Conservation (phyloP, 768 basidiomycete genomes). For the Trametes sanguinea region DNA sequence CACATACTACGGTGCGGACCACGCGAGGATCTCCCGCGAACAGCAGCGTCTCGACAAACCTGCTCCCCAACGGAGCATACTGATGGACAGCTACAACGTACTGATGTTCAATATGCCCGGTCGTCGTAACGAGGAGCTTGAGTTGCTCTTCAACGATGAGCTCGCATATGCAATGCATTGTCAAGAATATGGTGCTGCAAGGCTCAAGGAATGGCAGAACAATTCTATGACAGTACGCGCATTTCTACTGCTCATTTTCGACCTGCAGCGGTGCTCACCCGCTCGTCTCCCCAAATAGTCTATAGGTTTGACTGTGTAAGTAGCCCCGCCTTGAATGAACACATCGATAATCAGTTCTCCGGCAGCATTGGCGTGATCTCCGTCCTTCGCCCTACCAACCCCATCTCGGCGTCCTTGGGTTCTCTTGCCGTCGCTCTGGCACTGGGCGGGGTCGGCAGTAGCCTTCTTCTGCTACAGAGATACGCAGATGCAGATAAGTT, state of each 20-base stretch:
- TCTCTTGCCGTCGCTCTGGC: constrained; percentile 7
- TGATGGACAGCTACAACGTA: not conserved
- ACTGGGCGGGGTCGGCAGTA: not conserved
- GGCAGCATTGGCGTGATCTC: not conserved
- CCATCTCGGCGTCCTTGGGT: constrained; percentile 7
- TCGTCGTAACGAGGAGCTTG: constrained; percentile 17
- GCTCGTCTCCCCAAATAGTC: not conserved
- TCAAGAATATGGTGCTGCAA: constrained; percentile 22
- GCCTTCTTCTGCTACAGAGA: constrained; percentile 8
- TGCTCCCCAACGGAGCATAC: not conserved
- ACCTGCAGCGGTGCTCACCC: not conserved
- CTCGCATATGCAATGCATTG: constrained; percentile 29
- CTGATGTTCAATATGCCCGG: constrained; percentile 23
- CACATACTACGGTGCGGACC: constrained; percentile 30
- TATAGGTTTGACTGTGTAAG: constrained; percentile 16
- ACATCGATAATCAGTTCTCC: not conserved
- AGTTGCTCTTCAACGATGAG: constrained; percentile 26
- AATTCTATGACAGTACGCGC: constrained; percentile 14
- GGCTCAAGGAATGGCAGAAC: constrained; percentile 25
- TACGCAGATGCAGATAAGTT: constrained; percentile 16
- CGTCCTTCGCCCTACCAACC: constrained; percentile 2
- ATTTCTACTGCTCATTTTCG: not conserved
- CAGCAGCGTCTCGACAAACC: constrained; percentile 20
- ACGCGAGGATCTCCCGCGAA: constrained; percentile 27
- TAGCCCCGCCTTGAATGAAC: not conserved